Evolutionary conservation across 2,329 filamentous ascomycete species (phyloP).

Genomic region (Ophiocordyceps camponoti-leonardi): DNA sequence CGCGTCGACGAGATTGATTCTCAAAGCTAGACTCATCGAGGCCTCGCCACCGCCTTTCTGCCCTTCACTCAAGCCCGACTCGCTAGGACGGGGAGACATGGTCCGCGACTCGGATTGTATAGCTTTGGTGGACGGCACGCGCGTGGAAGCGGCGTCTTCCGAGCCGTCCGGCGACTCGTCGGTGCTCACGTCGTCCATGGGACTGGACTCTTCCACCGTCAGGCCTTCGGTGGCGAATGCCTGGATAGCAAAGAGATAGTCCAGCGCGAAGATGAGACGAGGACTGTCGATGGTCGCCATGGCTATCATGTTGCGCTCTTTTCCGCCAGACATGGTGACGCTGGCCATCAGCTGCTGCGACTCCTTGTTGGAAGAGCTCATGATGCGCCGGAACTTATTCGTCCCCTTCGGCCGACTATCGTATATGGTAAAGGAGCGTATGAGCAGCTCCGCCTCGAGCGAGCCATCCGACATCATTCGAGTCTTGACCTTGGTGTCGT

Average conservation of each 20-base stretch:
- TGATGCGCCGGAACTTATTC: slow-evolving; percentile 95
- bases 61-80: slow-evolving; percentile 3
- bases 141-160: slow-evolving; percentile 36
- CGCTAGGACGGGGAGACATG: slow-evolving; percentile 9
- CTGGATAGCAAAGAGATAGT: slow-evolving; percentile 85
- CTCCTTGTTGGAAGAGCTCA: slow-evolving; percentile 89
- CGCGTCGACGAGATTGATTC: slow-evolving; percentile 87
- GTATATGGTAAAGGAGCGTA: slow-evolving; percentile 86
- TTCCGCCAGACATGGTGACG: slow-evolving; percentile 75
- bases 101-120: slow-evolving; percentile 9
- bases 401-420: slow-evolving; percentile 79
- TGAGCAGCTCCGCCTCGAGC: slow-evolving; percentile 79
- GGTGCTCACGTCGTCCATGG: slow-evolving; percentile 32
- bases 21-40: slow-evolving; percentile 64
- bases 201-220: slow-evolving; percentile 36
- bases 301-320: slow-evolving; percentile 67
- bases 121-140: slow-evolving; percentile 23
- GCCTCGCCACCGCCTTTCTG: slow-evolving; percentile 6
- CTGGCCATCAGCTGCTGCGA: slow-evolving; percentile 98
- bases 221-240: slow-evolving; percentile 62
- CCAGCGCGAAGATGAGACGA: slow-evolving; percentile 82
- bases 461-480: slow-evolving; percentile 86
- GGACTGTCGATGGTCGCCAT: slow-evolving; percentile 92
- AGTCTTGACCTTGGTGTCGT: slow-evolving; percentile 81
- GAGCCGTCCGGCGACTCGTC: slow-evolving; percentile 41